Evolutionary conservation across 148 eudicot species (phyloP).

Genomic region (Cornus suecica): DNA sequence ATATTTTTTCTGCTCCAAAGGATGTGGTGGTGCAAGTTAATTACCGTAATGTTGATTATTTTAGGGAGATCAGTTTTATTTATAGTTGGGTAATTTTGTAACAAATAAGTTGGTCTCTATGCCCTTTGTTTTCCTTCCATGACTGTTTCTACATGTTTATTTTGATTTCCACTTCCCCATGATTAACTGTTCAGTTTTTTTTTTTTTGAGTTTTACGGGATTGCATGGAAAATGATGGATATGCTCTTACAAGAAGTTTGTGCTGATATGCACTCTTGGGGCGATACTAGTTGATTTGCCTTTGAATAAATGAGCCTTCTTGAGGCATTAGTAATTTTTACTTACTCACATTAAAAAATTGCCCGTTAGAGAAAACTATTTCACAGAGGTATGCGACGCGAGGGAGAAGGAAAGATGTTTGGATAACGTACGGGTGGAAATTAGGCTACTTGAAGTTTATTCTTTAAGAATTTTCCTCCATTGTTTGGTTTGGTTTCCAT

Average conservation of each 20-base stretch:
- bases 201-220: too few relatives aligned
- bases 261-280: not conserved
- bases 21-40: not conserved
- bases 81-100: too few relatives aligned
- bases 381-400: too few relatives aligned
- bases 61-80: not conserved
- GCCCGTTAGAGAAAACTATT: not conserved
- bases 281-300: not conserved
- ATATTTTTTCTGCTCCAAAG: not conserved
- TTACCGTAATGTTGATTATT: constrained; percentile 6
- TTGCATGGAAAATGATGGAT: not conserved
- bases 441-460: too few relatives aligned
- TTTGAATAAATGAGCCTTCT: not conserved
- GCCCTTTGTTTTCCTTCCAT: not conserved
- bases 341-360: too few relatives aligned
- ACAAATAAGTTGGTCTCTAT: not conserved
- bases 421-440: too few relatives aligned
- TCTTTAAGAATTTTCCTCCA: too few relatives aligned
- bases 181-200: not conserved
- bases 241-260: not conserved
- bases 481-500: too few relatives aligned
- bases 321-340: not conserved
- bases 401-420: too few relatives aligned
- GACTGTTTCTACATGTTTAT: not conserved
- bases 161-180: not conserved